Base-by-base conservation (phyloP, 2,329 filamentous ascomycete species). In the Chaetomiaceae sp. region DNA sequence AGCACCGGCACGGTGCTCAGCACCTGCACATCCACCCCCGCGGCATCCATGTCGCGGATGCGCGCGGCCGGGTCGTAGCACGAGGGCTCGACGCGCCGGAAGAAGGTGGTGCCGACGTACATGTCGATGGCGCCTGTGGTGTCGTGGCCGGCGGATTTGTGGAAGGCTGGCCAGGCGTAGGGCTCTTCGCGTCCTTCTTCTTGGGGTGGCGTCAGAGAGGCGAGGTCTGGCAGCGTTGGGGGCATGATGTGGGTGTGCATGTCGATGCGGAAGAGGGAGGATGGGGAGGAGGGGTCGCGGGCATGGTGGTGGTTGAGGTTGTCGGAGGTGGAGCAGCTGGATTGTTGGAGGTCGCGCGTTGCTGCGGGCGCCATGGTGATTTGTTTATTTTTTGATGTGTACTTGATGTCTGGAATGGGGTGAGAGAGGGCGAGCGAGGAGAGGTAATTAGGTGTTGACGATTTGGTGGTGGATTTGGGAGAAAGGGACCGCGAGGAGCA, bases 161-260 rank as follows among this genome's bases (percentile, higher is more conserved):
- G 61, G 56, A 68, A 63, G 31, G 61, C 58, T 1, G 66, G 64
- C 67, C 64, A 69, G 33, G 63, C 58, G 56, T 65, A 74, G 60
- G 72, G 68, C 2, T 8, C n/a, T n/a, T n/a, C n/a, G n/a, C 12
- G 17, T 5, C 14, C 23, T 2, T 19, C 15, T 7, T 33, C 37
- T 12, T 11, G 27, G 33, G 72, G 73, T 61, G 72, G 71, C n/a
- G 74, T 72, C 45, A 77, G 74, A 56, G 72, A 71, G 51, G 63
- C 70, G 42, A 74, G 69, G 36, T 62, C 75, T 11, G 69, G 64
- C 7, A 76, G 70, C 6, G 63, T 62, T 2, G 61, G 54, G 11
- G 68, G 68, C 68, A 70, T 70, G 48, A 70, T 69, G 58, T 70
- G 68, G 1, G 68, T 70, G 62, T 70, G 68, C 37, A 68, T 67